A percentile compares a stretch with the other conserved stretches of the same genome.
phyloP scores from a whole-genome alignment of 2,329 filamentous ascomycete genomes.

The Clarireedia hainanense region DNA sequence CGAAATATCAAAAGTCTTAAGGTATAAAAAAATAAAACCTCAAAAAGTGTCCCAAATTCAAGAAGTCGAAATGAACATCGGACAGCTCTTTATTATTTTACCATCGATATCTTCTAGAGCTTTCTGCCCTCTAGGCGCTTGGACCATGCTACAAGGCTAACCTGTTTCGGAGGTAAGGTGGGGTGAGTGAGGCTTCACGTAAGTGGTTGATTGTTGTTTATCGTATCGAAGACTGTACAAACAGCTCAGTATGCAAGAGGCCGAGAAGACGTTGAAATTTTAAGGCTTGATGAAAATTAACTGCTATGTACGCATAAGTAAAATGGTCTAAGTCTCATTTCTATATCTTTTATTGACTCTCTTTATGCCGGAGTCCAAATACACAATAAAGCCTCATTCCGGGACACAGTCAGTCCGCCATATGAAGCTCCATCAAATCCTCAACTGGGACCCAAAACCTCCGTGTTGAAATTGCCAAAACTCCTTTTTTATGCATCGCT shows the following conservation, averaged over 20 bases:
- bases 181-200: too few species aligned
- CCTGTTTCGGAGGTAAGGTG: not conserved
- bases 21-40: not conserved
- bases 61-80: not conserved
- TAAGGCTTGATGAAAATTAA: not conserved
- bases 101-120: not conserved
- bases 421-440: not conserved
- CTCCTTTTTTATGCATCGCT: constrained; percentile 6
- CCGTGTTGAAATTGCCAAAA: not conserved
- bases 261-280: not conserved
- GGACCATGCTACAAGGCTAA: not conserved
- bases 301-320: not conserved
- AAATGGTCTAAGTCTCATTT: not conserved
- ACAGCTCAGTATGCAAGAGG: too few species aligned
- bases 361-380: not conserved
- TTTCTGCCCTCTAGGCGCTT: not conserved
- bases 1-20: not conserved
- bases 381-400: not conserved
- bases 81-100: not conserved
- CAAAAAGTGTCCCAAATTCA: not conserved
- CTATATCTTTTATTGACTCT: not conserved
- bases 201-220: too few species aligned
- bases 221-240: too few species aligned
- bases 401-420: not conserved
- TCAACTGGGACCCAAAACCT: not conserved